Evolutionary conservation across 2,329 filamentous ascomycete species (phyloP).

Genomic region (Lachnellula suecica): DNA sequence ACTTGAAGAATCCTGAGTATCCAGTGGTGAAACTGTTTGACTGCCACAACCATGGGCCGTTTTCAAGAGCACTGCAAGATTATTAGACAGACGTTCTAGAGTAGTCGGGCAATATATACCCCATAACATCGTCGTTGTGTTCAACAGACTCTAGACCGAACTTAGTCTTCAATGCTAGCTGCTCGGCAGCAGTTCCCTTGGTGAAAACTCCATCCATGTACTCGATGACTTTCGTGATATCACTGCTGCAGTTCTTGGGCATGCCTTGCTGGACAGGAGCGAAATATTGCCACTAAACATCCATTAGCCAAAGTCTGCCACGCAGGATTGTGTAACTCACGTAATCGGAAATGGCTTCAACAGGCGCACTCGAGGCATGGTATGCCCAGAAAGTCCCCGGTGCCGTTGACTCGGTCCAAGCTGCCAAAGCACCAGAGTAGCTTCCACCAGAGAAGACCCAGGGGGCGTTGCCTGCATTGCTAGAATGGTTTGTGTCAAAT

Average conservation of each 20-base stretch:
- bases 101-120: slow-evolving; percentile 16
- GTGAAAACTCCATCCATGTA: slow-evolving; percentile 51
- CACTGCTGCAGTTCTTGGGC: slow-evolving; percentile 56
- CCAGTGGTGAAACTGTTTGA: slow-evolving; percentile 46
- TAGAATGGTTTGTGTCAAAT: slow-evolving; percentile 47
- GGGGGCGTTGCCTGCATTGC: slow-evolving; percentile 51
- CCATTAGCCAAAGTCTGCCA: slow-evolving; percentile 4
- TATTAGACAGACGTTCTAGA: slow-evolving; percentile 1
- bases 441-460: slow-evolving; percentile 58
- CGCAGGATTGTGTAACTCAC: slow-evolving; percentile 23
- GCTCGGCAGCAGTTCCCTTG: slow-evolving; percentile 41
- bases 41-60: slow-evolving; percentile 60
- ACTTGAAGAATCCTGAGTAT: slow-evolving; percentile 46
- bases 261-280: slow-evolving; percentile 55
- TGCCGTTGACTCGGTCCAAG: slow-evolving; percentile 51
- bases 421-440: slow-evolving; percentile 55
- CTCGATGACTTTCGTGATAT: slow-evolving; percentile 50
- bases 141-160: slow-evolving; percentile 52
- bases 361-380: slow-evolving; percentile 54
- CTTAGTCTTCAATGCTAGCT: slow-evolving; percentile 46
- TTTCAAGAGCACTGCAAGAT: slow-evolving; percentile 43
- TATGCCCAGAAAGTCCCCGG: slow-evolving; percentile 62
- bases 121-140: slow-evolving; percentile 38
- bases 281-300: slow-evolving; percentile 53
- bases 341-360: slow-evolving; percentile 54